Base-by-base conservation (phyloP, 768 basidiomycete species). In the Polyporus arcularius region DNA sequence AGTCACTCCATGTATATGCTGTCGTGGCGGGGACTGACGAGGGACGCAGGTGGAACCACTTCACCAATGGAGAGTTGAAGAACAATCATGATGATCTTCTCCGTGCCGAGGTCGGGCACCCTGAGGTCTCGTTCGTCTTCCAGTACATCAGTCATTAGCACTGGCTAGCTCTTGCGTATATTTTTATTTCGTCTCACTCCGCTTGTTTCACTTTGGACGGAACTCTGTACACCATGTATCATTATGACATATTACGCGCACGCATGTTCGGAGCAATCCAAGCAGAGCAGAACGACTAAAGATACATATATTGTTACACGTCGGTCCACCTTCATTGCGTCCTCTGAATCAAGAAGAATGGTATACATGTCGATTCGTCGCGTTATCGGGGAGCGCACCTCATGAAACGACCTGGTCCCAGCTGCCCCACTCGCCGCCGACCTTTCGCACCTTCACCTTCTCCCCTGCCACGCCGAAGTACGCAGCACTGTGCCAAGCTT, bases 11-110 rank as follows among this genome's bases (percentile, higher is more conserved):
- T 30, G 10, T 15, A 28, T 15, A 35, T 21, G 53, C 38, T 0
- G 35, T n/a, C 48, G 28, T 47, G 35, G 52, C 47, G 31, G 21
- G 53, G 4, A 32, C 55, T 62, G 5, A 58, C 18, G 3, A 6
- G 18, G 11, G 28, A 43, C 50, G 31, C 70, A 97, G 96, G 30
- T 98, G 97, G 97, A 98, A 99, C 73, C 97, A 99, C 71, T 95
- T 94, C 72, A 91, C 92, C 4, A 98, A 97, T 67, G 77, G 73
- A 0, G 93, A 97, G 69, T 79, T 99, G 49, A 86, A 85, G 73
- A 89, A 86, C 67, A 95, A 97, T 67, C 97, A 99, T 68, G 97
- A 99, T 68, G 96, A 98, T 71, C 80, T 99, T 46, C 78, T 99
- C 38, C 84, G 97, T 30, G 94, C 93, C 3, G 97, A 99, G 73